phyloP scores from a whole-genome alignment of 164 flowering plant genomes.

The Nymphaea colorata region DNA sequence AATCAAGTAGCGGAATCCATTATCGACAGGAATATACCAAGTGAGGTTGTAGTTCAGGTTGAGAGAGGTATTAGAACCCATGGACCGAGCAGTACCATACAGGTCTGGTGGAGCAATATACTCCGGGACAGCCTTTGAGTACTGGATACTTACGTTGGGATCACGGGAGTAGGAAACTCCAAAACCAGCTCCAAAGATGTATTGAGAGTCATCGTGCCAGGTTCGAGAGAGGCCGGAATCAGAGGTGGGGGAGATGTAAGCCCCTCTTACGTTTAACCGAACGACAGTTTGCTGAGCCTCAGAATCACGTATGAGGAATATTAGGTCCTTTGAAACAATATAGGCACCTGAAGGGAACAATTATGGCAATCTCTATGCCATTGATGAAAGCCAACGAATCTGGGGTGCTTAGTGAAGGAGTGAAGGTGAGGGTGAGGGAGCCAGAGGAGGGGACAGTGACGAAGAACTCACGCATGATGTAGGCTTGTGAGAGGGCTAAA shows the following conservation, averaged over 20 bases:
- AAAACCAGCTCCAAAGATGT: background rate
- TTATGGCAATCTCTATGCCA: constrained; percentile 51
- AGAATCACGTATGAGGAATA: constrained; percentile 28
- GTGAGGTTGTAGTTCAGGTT: constrained; percentile 7
- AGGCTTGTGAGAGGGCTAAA: constrained; percentile 42
- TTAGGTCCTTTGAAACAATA: constrained; percentile 11
- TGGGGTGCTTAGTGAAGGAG: constrained; percentile 28
- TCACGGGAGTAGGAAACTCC: background rate
- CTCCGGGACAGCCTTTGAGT: background rate
- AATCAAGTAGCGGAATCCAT: constrained; percentile 28
- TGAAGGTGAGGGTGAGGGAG: constrained; percentile 43
- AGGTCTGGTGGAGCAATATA: background rate
- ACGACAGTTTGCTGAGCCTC: constrained; percentile 59
- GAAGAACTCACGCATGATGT: constrained; percentile 52
- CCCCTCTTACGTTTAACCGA: constrained; percentile 77
- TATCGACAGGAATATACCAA: constrained; percentile 23
- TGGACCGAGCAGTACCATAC: background rate
- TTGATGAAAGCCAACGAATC: constrained; percentile 67
- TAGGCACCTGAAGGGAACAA: constrained; percentile 47
- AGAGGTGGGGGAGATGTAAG: constrained; percentile 33
- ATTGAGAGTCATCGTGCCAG: constrained; percentile 18
- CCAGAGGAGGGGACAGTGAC: constrained; percentile 32
- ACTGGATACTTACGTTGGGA: background rate
- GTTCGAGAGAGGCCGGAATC: constrained; percentile 60
- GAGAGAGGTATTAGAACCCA: background rate